Evolutionary conservation across 192 early-diverging fungal species (phyloP).

Genomic region (Coemansia sp.): DNA sequence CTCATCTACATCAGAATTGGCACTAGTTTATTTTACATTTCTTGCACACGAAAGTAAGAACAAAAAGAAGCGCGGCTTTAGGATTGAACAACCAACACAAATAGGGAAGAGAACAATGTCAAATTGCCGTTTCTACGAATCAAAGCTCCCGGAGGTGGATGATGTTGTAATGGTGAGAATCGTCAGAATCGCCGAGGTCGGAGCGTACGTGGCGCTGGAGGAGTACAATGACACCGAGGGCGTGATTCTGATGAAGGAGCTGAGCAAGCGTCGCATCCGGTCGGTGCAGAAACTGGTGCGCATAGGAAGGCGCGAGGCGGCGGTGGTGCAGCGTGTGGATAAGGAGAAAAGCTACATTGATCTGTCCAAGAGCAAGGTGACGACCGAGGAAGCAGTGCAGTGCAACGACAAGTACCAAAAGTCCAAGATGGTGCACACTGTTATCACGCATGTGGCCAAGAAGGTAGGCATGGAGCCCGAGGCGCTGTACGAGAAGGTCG

Average conservation of each 20-base stretch:
- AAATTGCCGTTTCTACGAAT: constrained; percentile 91
- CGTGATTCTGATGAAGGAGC: constrained; percentile 93
- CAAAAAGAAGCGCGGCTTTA: background rate
- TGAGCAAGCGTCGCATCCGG: constrained; percentile 93
- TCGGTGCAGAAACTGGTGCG: constrained; percentile 95
- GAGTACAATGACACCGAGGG: constrained; percentile 99
- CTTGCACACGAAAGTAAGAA: background rate
- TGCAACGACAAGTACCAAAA: constrained; percentile 95
- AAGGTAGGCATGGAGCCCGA: constrained; percentile 80
- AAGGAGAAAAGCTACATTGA: constrained; percentile 99
- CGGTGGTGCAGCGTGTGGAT: constrained; percentile 92
- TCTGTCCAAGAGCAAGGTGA: constrained; percentile 92
- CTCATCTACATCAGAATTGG: background rate
- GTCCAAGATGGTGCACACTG: constrained; percentile 72
- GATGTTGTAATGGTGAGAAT: constrained; percentile 98
- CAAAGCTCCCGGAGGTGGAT: constrained; percentile 90
- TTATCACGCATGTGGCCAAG: constrained; percentile 70
- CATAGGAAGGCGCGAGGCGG: constrained; percentile 91
- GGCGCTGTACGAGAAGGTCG: constrained; percentile 78
- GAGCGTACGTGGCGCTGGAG: constrained; percentile 90
- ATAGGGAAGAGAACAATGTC: constrained; percentile 14
- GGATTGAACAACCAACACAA: too few species aligned
- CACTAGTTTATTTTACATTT: constrained; percentile 2
- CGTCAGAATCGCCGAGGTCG: constrained; percentile 77
- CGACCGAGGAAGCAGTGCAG: constrained; percentile 82